Conservation (phyloP, 208 protist genomes). For the Paratrypanosoma confusum region DNA sequence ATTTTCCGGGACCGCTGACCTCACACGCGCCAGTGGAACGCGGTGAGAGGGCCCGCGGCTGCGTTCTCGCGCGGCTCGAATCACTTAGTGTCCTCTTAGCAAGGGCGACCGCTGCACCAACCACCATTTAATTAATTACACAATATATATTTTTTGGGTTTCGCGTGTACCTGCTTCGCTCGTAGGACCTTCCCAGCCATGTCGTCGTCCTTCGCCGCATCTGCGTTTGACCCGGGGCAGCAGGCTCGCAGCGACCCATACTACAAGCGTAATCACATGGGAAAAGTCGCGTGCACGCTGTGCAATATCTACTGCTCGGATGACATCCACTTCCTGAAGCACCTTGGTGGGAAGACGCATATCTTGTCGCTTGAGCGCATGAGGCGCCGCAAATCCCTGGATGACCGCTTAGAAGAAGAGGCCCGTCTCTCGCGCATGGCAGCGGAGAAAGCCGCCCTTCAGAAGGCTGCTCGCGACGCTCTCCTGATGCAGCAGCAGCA, state of each 20-base stretch:
- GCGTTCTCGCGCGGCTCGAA: no score
- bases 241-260: slow-evolving; percentile 44
- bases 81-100: no score
- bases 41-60: no score
- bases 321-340: slow-evolving; percentile 72
- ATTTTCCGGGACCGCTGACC: no score
- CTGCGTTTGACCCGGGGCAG: slow-evolving; percentile 44
- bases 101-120: no score
- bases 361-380: slow-evolving; percentile 46
- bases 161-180: no score
- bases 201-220: no score
- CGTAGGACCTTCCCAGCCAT: no score
- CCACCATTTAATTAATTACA: no score
- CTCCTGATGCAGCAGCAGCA: slow-evolving; percentile 19
- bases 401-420: slow-evolving; percentile 47
- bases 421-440: slow-evolving; percentile 41
- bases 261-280: slow-evolving; percentile 80
- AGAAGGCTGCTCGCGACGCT: slow-evolving; percentile 28
- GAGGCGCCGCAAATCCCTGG: slow-evolving; percentile 32
- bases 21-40: no score
- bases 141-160: no score
- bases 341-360: slow-evolving; percentile 72
- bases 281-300: slow-evolving; percentile 64
- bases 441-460: slow-evolving; percentile 20
- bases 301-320: slow-evolving; percentile 69